A percentile compares a stretch with the other conserved stretches of the same genome.
Evolutionary conservation across 1,284 basidiomycete species (phyloP).

Genomic region (Trichosporon faecale): DNA sequence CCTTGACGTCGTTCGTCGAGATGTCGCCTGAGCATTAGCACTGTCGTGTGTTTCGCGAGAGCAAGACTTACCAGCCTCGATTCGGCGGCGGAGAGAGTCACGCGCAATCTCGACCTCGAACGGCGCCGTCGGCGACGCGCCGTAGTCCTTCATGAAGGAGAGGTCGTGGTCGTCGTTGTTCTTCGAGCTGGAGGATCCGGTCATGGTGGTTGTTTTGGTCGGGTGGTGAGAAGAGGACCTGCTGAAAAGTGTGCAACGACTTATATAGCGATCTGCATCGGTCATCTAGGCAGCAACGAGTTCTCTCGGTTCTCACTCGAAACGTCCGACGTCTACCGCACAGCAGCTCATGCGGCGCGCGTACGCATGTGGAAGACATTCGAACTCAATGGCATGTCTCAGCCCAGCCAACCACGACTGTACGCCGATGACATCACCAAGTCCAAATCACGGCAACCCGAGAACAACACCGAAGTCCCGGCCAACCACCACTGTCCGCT

Average conservation of each 20-base stretch:
- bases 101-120: slow-evolving; percentile 33
- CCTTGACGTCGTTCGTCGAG: slow-evolving; percentile 35
- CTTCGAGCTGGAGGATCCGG: neutral
- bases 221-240: neutral
- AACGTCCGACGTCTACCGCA: neutral
- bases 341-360: no score
- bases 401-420: neutral
- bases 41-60: neutral
- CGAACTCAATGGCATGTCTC: neutral
- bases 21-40: slow-evolving; percentile 35
- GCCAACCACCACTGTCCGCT: neutral
- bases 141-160: neutral
- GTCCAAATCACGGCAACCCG: neutral
- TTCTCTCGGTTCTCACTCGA: neutral
- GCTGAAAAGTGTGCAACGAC: neutral
- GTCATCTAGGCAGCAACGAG: neutral
- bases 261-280: neutral
- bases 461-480: neutral
- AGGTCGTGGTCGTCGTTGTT: slow-evolving; percentile 11
- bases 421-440: neutral
- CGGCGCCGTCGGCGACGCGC: slow-evolving; percentile 20
- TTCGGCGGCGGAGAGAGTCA: slow-evolving; percentile 27
- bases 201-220: neutral
- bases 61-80: slow-evolving; percentile 31
- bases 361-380: neutral